phyloP scores from a whole-genome alignment of 192 early-diverging fungal species.

The Coemansia asiatica region DNA sequence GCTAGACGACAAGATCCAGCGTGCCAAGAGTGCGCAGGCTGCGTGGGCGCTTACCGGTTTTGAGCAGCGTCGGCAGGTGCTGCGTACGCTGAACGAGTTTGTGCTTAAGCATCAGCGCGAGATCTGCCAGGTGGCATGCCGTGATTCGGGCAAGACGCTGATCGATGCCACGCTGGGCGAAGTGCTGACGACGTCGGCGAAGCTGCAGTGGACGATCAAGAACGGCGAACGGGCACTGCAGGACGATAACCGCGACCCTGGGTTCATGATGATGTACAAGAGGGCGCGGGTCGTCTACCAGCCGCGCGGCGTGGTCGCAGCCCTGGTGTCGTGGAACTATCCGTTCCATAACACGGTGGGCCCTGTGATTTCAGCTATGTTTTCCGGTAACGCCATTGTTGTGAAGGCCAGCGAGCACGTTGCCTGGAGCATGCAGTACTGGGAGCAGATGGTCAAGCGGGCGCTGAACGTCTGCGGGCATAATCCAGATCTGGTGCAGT shows the following conservation, averaged over 20 bases:
- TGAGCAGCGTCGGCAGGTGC: slow-evolving; percentile 68
- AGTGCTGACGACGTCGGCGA: slow-evolving; percentile 74
- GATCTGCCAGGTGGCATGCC: slow-evolving; percentile 69
- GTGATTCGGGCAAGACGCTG: slow-evolving; percentile 82
- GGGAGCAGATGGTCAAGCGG: slow-evolving; percentile 61
- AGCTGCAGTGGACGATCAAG: slow-evolving; percentile 76
- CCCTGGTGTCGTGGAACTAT: slow-evolving; percentile 88
- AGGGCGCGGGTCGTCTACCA: slow-evolving; percentile 72
- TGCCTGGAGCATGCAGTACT: slow-evolving; percentile 77
- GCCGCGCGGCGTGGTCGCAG: slow-evolving; percentile 79
- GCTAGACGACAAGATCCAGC: slow-evolving; percentile 58
- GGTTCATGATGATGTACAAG: slow-evolving; percentile 76
- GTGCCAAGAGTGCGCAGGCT: slow-evolving; percentile 65
- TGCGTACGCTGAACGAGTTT: slow-evolving; percentile 71
- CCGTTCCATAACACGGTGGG: slow-evolving; percentile 80
- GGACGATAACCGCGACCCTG: slow-evolving; percentile 66
- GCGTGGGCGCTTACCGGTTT: slow-evolving; percentile 70
- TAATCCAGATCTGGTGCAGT: slow-evolving; percentile 73
- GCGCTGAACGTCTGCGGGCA: slow-evolving; percentile 74
- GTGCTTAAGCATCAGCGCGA: slow-evolving; percentile 71
- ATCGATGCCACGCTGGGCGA: slow-evolving; percentile 84
- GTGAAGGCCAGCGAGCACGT: slow-evolving; percentile 85
- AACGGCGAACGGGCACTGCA: slow-evolving; percentile 70
- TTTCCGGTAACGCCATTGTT: slow-evolving; percentile 82
- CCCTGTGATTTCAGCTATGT: slow-evolving; percentile 77